Evolutionary conservation across 352 stramenopile genomes (phyloP), one percentile per base, ranked within the genome.

Genomic region (Aphanomyces cochlioides): DNA sequence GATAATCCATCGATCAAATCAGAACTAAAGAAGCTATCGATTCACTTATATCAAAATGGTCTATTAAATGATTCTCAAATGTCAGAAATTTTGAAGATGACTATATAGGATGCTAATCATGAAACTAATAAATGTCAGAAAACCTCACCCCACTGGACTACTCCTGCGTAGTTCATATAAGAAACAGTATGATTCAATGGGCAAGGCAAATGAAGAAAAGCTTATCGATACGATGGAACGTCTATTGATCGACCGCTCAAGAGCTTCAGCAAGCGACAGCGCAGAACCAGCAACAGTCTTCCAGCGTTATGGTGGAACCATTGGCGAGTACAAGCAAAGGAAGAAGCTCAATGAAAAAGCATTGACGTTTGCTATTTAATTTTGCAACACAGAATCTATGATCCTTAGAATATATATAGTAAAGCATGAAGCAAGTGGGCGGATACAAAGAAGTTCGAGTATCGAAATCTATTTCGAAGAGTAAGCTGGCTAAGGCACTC

Each of bases 31-130:
- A 61, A 37, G 6, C 28, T 61, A 12, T 6, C 13, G n/a, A 45
- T 37, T 21, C n/a, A 61, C 43, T 40, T 61, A 36, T 61, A 19
- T 61, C 39, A 61, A 61, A 13, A 41, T 7, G 54, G n/a, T 61
- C 28, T n/a, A n/a, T n/a, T n/a, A 50, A 15, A 10, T 10, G 17
- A 15, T 50, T 15, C 10, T 10, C 45, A 50, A 50, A 10, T 50
- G 45, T n/a, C n/a, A n/a, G 13, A 39, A 61, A 17, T 61, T 5
- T 19, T 41, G 39, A 8, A 13, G 43, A 61, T 40, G 36, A 37
- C 15, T 58, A 58, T 58, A 58, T 36, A 58, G 8, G 5, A 61
- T 61, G 21, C 4, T n/a, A 7, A 39, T 61, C 54, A 38, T 45
- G 6, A 17, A 41, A 61, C 13, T n/a, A 58, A 7, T 19, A 7